Evolutionary conservation across 2,329 filamentous ascomycete genomes (phyloP).

Genomic region (Stromatinia cepivora): DNA sequence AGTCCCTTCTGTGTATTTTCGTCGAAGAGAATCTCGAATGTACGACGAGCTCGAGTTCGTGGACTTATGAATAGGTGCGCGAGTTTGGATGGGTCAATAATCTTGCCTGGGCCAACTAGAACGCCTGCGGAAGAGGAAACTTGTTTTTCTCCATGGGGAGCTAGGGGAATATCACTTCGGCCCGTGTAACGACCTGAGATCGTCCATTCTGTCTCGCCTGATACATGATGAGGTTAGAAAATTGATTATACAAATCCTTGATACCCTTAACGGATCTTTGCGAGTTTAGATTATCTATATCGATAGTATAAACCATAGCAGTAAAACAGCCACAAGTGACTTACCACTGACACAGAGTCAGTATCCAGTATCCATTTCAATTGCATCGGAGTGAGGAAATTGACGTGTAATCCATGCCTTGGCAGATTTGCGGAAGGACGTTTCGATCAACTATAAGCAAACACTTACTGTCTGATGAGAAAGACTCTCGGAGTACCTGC

Average conservation of each 20-base stretch:
- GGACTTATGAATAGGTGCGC: constrained; percentile 50
- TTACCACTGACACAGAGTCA: constrained; percentile 22
- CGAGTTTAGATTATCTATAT: not conserved
- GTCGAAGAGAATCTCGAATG: constrained; percentile 48
- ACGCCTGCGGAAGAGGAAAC: constrained; percentile 45
- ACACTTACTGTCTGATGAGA: constrained; percentile 44
- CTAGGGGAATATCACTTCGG: constrained; percentile 45
- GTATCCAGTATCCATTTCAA: not conserved
- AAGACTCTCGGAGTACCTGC: constrained; percentile 44
- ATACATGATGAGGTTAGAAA: constrained; percentile 22
- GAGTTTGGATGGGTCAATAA: constrained; percentile 50
- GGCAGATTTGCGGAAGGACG: not conserved
- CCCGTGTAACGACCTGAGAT: constrained; percentile 50
- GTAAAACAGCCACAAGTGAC: constrained; percentile 6
- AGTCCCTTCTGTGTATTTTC: constrained; percentile 30
- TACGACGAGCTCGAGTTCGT: constrained; percentile 48
- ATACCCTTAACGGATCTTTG: too few relatives aligned
- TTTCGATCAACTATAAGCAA: not conserved
- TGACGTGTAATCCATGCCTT: not conserved
- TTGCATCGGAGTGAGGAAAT: not conserved
- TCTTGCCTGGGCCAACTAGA: constrained; percentile 48
- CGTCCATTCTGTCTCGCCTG: constrained; percentile 51
- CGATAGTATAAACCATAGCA: not conserved
- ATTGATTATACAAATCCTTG: not conserved
- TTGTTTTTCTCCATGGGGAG: constrained; percentile 45